Evolutionary conservation across 2,329 filamentous ascomycete genomes (phyloP).

Genomic region (Venturia nashicola): DNA sequence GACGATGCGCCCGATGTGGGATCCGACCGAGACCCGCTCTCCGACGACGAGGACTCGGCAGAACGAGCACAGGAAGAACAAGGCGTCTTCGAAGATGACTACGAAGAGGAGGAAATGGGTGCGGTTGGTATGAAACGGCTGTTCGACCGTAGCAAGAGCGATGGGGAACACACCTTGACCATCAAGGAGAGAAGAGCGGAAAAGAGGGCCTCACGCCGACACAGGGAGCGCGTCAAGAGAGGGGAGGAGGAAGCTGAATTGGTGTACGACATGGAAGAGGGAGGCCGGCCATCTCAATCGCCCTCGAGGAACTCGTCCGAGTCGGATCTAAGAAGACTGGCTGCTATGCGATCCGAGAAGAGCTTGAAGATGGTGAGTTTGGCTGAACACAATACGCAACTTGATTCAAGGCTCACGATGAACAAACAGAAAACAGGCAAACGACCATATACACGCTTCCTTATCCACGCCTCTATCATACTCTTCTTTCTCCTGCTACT

Average conservation of each 20-base stretch:
- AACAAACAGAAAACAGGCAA: conserved; percentile 11
- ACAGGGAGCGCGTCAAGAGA: conserved; percentile 12
- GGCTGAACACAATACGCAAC: neutral
- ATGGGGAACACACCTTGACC: neutral
- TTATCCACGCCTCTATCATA: conserved; percentile 33
- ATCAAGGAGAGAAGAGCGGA: conserved; percentile 8
- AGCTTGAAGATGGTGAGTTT: conserved; percentile 28
- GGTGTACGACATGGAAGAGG: conserved; percentile 87
- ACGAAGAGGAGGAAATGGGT: conserved; percentile 1
- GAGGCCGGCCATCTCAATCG: conserved; percentile 53
- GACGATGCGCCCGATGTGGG: conserved; percentile 5
- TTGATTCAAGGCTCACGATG: neutral
- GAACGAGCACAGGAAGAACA: conserved; percentile 1
- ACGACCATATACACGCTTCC: conserved; percentile 17
- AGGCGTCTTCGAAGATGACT: conserved; percentile 9
- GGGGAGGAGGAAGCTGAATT: conserved; percentile 60
- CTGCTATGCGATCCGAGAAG: conserved; percentile 9
- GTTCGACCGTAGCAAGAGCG: neutral
- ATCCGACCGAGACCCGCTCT: neutral
- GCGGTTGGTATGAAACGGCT: neutral
- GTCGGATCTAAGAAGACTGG: conserved; percentile 33
- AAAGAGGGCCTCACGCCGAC: conserved; percentile 3
- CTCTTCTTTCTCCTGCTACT: conserved; percentile 43
- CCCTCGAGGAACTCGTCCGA: conserved; percentile 27
- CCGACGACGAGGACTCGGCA: conserved; percentile 1